phyloP scores from a whole-genome alignment of 495 filamentous ascomycete genomes.

The Penicillium pulvis region DNA sequence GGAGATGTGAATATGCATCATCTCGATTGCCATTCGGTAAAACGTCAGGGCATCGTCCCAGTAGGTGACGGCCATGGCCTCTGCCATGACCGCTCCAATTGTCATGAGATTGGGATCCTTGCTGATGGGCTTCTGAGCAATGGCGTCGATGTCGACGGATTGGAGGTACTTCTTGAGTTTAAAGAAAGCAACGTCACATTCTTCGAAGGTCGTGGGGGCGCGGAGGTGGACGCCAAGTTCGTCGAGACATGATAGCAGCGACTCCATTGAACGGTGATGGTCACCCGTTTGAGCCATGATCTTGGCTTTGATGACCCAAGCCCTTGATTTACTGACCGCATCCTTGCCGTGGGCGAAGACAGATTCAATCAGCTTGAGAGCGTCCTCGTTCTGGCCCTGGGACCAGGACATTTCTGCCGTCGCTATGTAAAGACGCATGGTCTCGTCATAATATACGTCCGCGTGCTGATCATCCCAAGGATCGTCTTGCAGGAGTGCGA shows the following conservation, averaged over 20 bases:
- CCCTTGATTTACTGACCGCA: slow-evolving; percentile 72
- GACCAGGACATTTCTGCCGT: slow-evolving; percentile 82
- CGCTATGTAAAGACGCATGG: slow-evolving; percentile 68
- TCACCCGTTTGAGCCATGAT: slow-evolving; percentile 74
- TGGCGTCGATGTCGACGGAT: slow-evolving; percentile 55
- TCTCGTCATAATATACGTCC: slow-evolving; percentile 88
- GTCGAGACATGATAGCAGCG: slow-evolving; percentile 65
- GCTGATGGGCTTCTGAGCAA: slow-evolving; percentile 52
- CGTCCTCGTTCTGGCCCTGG: slow-evolving; percentile 65
- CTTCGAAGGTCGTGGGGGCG: slow-evolving; percentile 65
- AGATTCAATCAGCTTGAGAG: slow-evolving; percentile 61
- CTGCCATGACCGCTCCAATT: slow-evolving; percentile 72
- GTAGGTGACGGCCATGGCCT: slow-evolving; percentile 78
- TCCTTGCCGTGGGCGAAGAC: slow-evolving; percentile 67
- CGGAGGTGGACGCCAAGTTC: slow-evolving; percentile 68
- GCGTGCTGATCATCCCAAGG: slow-evolving; percentile 70
- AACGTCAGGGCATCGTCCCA: slow-evolving; percentile 78
- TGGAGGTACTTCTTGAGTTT: slow-evolving; percentile 60
- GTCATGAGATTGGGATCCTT: slow-evolving; percentile 60
- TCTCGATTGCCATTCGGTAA: slow-evolving; percentile 72
- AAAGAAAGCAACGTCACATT: slow-evolving; percentile 73
- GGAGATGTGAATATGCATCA: slow-evolving; percentile 69
- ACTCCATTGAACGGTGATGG: slow-evolving; percentile 63
- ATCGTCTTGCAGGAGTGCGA: slow-evolving; percentile 74
- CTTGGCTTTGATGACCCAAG: slow-evolving; percentile 76